Conservation (phyloP, 2,329 filamentous ascomycete genomes). For the Chalaropsis ovoidea region DNA sequence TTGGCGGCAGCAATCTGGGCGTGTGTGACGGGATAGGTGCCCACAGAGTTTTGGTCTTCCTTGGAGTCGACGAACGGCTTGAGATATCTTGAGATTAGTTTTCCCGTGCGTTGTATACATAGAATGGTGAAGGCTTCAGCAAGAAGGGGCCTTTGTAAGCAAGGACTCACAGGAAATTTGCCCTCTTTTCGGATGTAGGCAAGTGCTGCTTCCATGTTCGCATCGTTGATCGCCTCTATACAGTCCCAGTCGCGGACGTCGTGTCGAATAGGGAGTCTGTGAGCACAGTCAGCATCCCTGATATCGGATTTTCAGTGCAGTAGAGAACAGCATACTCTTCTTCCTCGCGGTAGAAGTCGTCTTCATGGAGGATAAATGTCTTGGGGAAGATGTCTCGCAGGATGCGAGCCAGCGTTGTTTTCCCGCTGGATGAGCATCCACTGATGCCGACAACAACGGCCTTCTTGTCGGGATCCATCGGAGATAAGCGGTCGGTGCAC, state of each 20-base stretch:
- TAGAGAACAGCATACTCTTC: slow-evolving; percentile 44
- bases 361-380: slow-evolving; percentile 79
- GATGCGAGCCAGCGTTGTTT: slow-evolving; percentile 82
- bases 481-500: neutral
- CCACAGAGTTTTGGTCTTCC: slow-evolving; percentile 54
- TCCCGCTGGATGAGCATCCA: slow-evolving; percentile 84
- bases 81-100: neutral
- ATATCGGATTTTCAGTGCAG: neutral
- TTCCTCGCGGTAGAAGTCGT: slow-evolving; percentile 89
- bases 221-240: slow-evolving; percentile 62
- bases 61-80: slow-evolving; percentile 33
- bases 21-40: slow-evolving; percentile 43
- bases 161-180: slow-evolving; percentile 46
- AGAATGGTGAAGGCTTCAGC: neutral
- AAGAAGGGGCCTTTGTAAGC: neutral
- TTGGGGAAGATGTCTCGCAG: slow-evolving; percentile 70
- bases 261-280: slow-evolving; percentile 30
- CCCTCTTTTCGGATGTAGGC: slow-evolving; percentile 60
- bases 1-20: slow-evolving; percentile 40
- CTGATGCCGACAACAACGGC: slow-evolving; percentile 69
- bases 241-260: slow-evolving; percentile 87
- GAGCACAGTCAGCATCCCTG: neutral
- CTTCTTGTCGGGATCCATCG: slow-evolving; percentile 34
- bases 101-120: neutral
- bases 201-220: slow-evolving; percentile 56